Conservation (phyloP, 2,329 filamentous ascomycete species). For the Bipolaris zeicola region DNA sequence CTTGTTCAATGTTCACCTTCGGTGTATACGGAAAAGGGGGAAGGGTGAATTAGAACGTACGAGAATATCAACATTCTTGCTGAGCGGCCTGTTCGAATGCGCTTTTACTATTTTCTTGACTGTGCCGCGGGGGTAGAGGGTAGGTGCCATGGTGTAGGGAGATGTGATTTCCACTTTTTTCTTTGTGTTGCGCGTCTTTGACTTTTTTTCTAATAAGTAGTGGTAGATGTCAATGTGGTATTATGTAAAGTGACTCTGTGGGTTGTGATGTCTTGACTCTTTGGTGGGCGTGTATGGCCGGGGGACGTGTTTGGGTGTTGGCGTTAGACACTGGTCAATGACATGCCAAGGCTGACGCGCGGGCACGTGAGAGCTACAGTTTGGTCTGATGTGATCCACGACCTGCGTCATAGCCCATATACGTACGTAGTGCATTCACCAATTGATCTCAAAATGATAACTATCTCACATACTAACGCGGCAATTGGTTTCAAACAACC, state of each 20-base stretch:
- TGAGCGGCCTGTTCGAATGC: constrained; percentile 78
- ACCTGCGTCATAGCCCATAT: background rate
- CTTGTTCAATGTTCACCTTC: background rate
- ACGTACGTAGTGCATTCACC: too few species aligned
- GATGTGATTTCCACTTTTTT: too few species aligned
- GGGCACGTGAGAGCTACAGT: constrained; percentile 9
- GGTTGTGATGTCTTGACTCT: background rate
- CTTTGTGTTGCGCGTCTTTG: background rate
- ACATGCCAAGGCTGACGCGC: constrained; percentile 10
- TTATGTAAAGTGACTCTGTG: background rate
- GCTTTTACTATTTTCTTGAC: constrained; percentile 91
- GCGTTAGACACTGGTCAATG: background rate
- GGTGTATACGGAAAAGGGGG: too few species aligned
- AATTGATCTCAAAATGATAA: background rate
- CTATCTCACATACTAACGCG: background rate
- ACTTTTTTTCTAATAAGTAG: too few species aligned
- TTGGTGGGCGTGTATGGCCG: background rate
- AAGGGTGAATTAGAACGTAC: constrained; percentile 54
- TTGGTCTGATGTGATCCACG: background rate
- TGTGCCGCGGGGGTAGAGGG: constrained; percentile 81
- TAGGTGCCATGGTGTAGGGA: constrained; percentile 58
- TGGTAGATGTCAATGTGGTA: background rate
- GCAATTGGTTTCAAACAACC: too few species aligned
- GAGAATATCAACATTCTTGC: constrained; percentile 84
- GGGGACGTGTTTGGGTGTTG: constrained; percentile 3